A percentile compares a stretch with the other conserved stretches of the same genome.
Conservation (phyloP, 345 rosid genomes). For the Gossypium ekmanianum region DNA sequence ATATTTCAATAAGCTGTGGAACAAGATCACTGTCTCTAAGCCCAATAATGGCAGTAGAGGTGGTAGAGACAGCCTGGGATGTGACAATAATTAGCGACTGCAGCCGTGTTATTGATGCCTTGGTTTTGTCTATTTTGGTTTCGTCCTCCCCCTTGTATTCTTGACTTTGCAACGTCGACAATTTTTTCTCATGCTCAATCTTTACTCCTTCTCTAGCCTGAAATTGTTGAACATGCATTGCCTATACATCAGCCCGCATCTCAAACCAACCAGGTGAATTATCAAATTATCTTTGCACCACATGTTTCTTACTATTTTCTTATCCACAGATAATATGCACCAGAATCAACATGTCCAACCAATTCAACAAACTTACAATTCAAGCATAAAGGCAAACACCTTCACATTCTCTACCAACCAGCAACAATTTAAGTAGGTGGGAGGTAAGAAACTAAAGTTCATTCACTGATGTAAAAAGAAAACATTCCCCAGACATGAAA, state of each 20-base stretch:
- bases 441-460: conserved; percentile 5
- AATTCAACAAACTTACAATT: conserved; percentile 3
- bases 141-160: conserved; percentile 91
- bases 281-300: conserved; percentile 1
- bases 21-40: conserved; percentile 89
- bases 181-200: conserved; percentile 87
- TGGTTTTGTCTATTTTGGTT: conserved; percentile 80
- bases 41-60: conserved; percentile 70
- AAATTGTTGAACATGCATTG: conserved; percentile 15
- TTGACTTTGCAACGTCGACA: conserved; percentile 77
- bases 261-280: not conserved
- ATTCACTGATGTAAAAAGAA: not conserved
- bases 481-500: conserved; percentile 7
- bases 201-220: conserved; percentile 88
- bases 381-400: conserved; percentile 1
- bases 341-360: conserved; percentile 2
- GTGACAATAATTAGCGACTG: conserved; percentile 78
- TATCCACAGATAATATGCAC: not conserved
- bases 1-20: conserved; percentile 85
- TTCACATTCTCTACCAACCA: conserved; percentile 11
- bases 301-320: conserved; percentile 1
- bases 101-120: conserved; percentile 62
- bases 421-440: not conserved
- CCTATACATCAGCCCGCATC: conserved; percentile 9
- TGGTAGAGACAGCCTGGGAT: conserved; percentile 84